Base-by-base conservation (phyloP, 306 rosid genomes). In the Prunus davidiana region DNA sequence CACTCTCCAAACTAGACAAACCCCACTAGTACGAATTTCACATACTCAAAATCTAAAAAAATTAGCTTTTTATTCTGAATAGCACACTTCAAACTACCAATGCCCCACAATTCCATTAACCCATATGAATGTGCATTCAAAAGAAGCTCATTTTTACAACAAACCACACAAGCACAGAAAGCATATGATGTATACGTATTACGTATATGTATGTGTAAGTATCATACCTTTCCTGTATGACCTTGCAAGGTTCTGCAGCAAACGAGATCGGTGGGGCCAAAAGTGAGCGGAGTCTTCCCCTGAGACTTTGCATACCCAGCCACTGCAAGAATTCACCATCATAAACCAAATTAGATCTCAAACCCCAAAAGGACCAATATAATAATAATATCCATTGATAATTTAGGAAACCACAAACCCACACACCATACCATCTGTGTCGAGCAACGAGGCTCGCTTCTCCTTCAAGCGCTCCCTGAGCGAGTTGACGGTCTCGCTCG, bases 171-270 rank as follows among this genome's bases (percentile, higher is more conserved):
- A 19, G 62, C 56, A 64, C 57, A 76, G 12, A 64, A 9, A 28
- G 43, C 43, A 38, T 6, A 38, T 38, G 43, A 38, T 38, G 43
- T 8, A 46, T 3, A 12, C 2, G 3, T 0, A 47, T 28, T 4
- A 34, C 49, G 19, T 51, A 13, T 12, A 14, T 9, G 30, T 20
- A 38, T 1, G 43, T 52, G 8, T 56, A 8, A 1, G 22, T 28
- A 19, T 13, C 60, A 61, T 76, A 93, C 98, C 96, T 89, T 95
- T 72, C 96, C 93, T 0, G 95, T 78, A 47, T 91, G 98, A 41
- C 98, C 98, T 66, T 89, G 98, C 60, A 95, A 83, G 14, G 96
- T 95, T 86, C 97, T 89, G 74, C 97, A 92, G 85, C 98, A 95
- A 13, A 95, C 92, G n/a, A 95, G 90, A 92, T 95, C 98, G 79